A percentile compares a stretch with the other conserved stretches of the same genome.
These are phyloP conservation scores for Protoeuglena noctilucae DNA, from an alignment of 139 green algal genomes.

Conservation along the genomic window DNA sequence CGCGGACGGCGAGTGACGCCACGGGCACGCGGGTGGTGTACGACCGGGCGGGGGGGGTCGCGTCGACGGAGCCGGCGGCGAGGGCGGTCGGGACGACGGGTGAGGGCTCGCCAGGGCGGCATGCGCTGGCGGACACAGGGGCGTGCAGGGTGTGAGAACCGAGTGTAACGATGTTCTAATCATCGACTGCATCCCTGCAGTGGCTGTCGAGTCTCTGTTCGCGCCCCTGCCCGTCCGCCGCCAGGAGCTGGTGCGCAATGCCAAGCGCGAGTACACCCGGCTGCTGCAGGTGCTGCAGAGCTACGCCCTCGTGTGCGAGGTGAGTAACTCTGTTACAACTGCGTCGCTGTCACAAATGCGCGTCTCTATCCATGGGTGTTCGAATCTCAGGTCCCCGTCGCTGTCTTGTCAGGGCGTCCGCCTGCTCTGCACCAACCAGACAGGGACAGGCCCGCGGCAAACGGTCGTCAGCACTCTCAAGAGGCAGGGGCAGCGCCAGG, in stretches of 20 bases:
- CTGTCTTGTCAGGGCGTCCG: constrained; percentile 2
- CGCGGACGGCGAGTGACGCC: not conserved
- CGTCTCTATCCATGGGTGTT: not conserved
- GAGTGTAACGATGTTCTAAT: too few species aligned
- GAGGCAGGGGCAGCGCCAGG: not conserved
- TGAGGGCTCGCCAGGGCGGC: too few species aligned
- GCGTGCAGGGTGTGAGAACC: too few species aligned
- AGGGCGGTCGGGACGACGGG: constrained; percentile 6
- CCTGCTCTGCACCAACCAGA: constrained; percentile 28
- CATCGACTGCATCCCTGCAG: too few species aligned
- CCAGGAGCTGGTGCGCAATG: constrained; percentile 56
- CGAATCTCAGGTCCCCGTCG: not conserved
- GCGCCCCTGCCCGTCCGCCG: not conserved
- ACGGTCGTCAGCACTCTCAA: constrained; percentile 46
- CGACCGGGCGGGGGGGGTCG: not conserved
- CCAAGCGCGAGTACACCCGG: constrained; percentile 67
- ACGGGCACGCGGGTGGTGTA: not conserved
- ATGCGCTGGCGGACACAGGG: too few species aligned
- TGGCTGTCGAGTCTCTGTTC: constrained; percentile 6
- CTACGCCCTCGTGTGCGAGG: constrained; percentile 18
- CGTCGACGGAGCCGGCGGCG: not conserved
- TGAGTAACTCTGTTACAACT: not conserved
- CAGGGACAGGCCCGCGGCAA: constrained; percentile 24
- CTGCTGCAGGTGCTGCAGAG: constrained; percentile 46
- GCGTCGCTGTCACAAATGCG: too few species aligned